These are phyloP conservation scores for Hypoxylon sp. DNA, from an alignment of 2,329 filamentous ascomycete species.

Conservation along the genomic window DNA sequence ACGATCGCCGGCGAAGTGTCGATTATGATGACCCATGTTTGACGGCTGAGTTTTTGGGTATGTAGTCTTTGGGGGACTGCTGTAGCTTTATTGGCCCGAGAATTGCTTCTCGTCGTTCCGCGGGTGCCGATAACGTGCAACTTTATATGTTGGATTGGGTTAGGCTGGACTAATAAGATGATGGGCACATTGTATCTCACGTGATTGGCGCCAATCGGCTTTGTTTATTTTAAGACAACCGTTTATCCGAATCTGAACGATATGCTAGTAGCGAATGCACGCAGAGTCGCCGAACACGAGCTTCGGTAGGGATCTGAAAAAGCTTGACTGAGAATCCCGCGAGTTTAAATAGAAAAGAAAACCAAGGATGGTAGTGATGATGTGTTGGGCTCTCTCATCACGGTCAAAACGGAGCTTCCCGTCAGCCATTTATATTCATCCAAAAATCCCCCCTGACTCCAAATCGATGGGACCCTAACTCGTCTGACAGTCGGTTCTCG, in stretches of 20 bases:
- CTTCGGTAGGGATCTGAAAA: not conserved
- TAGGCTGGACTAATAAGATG: not conserved
- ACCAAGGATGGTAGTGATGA: not conserved
- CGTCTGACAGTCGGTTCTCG: not conserved
- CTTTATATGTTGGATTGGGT: not conserved
- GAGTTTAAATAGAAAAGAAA: not conserved
- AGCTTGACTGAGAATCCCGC: not conserved
- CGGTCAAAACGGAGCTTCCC: not conserved
- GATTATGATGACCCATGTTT: constrained; percentile 3
- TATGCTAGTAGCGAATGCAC: not conserved
- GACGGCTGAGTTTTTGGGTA: not conserved
- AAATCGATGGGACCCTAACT: not conserved
- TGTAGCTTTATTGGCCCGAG: not conserved
- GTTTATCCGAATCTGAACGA: not conserved
- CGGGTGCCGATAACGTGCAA: not conserved
- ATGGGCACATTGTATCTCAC: not conserved
- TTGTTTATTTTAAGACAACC: not conserved
- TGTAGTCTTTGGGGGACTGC: not conserved
- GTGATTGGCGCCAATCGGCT: not conserved
- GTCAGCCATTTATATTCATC: not conserved
- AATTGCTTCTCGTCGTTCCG: not conserved
- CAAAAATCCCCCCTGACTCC: not conserved
- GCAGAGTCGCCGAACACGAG: not conserved
- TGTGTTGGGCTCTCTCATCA: not conserved
- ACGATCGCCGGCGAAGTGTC: not conserved